Conservation (phyloP, 805 yeast genomes). For the Myxozyma lipomycoides region DNA sequence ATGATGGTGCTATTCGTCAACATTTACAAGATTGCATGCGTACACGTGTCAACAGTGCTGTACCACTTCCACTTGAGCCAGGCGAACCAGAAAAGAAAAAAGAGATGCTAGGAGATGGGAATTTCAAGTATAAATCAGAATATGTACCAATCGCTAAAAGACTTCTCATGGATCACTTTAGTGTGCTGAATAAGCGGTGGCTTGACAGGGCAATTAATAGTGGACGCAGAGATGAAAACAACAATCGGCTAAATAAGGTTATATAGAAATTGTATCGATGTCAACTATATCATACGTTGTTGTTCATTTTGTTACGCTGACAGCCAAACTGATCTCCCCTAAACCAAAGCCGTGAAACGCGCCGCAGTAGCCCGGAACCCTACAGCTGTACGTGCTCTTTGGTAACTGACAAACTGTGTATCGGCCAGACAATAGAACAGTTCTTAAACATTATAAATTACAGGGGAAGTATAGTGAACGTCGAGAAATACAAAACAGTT, state of each 20-base stretch:
- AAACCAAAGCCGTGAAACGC: not conserved
- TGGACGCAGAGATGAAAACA: not conserved
- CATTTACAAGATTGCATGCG: constrained; percentile 51
- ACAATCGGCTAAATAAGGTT: not conserved
- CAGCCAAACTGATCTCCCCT: not conserved
- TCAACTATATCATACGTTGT: too few species aligned
- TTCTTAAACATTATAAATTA: too few species aligned
- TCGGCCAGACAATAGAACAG: too few species aligned
- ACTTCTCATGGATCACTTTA: constrained; percentile 59
- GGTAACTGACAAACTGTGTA: too few species aligned
- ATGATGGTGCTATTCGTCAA: constrained; percentile 56
- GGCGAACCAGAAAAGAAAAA: constrained; percentile 1
- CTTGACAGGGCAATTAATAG: not conserved
- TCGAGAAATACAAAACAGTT: too few species aligned
- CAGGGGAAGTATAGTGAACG: too few species aligned
- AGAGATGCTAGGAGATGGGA: constrained; percentile 73
- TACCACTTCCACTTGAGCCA: not conserved
- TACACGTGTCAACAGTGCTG: constrained; percentile 31
- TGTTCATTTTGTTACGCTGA: too few species aligned
- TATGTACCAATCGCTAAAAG: constrained; percentile 60
- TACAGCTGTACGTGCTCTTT: too few species aligned
- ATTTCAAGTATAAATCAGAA: constrained; percentile 53
- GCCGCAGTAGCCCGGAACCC: too few species aligned
- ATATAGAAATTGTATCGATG: not conserved
- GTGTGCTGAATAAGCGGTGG: constrained; percentile 60